Percentiles rank a stretch among this genome's conserved stretches.
These are phyloP conservation scores for Cyclotella sp. DNA, from an alignment of 108 stramenopile genomes.

Conservation along the genomic window DNA sequence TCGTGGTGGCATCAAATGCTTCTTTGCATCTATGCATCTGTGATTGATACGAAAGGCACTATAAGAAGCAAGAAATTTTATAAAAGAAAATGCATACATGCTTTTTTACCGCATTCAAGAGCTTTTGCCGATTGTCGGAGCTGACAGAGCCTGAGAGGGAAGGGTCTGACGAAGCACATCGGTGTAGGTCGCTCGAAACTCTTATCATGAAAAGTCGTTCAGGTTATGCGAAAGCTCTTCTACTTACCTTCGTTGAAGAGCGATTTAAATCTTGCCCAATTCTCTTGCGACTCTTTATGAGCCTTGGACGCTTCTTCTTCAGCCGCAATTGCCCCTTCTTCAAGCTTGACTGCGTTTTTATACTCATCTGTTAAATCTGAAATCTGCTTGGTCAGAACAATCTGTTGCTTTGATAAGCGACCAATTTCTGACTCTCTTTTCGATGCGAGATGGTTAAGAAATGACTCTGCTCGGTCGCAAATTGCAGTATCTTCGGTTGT, in stretches of 20 bases:
- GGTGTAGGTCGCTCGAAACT: too few relatives aligned
- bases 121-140: too few relatives aligned
- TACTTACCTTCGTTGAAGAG: too few relatives aligned
- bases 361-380: neutral
- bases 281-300: conserved; percentile 1
- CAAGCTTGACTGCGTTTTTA: conserved; percentile 1
- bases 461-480: conserved; percentile 46
- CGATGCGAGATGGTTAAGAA: neutral
- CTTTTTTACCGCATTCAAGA: too few relatives aligned
- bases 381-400: neutral
- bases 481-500: conserved; percentile 68
- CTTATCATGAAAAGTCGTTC: too few relatives aligned
- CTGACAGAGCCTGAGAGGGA: too few relatives aligned
- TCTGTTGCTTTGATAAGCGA: neutral
- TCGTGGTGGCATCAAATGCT: conserved; percentile 21
- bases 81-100: too few relatives aligned
- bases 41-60: neutral
- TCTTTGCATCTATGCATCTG: conserved; percentile 39
- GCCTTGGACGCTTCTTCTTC: conserved; percentile 5
- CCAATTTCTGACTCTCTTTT: neutral
- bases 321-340: neutral
- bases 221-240: too few relatives aligned
- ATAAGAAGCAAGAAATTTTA: neutral
- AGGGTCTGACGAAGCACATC: too few relatives aligned
- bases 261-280: too few relatives aligned